These are phyloP conservation scores for Lipomyces anomalus DNA, from an alignment of 805 yeast genomes.

Conservation along the genomic window DNA sequence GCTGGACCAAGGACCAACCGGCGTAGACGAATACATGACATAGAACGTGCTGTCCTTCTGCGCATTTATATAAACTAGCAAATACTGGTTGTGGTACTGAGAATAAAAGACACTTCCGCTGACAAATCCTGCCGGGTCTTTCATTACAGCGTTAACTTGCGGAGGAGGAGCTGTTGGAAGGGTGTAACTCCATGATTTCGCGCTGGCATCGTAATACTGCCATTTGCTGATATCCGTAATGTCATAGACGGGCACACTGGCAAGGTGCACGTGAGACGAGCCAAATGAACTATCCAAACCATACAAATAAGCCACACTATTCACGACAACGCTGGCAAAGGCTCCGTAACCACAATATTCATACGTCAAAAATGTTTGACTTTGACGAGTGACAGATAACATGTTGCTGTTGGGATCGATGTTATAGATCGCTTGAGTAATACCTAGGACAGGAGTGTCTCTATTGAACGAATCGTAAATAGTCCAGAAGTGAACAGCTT, in stretches of 20 bases:
- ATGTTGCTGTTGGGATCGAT: slow-evolving; percentile 3
- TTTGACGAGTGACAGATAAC: slow-evolving; percentile 12
- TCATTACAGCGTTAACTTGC: slow-evolving; percentile 8
- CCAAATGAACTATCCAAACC: slow-evolving; percentile 7
- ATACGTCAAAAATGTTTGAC: background rate
- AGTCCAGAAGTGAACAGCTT: slow-evolving; percentile 14
- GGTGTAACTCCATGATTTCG: slow-evolving; percentile 2
- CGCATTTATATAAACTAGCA: slow-evolving; percentile 10
- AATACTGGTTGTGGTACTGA: slow-evolving; percentile 10
- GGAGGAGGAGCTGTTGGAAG: slow-evolving; percentile 2
- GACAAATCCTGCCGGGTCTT: slow-evolving; percentile 1
- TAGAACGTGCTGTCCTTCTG: slow-evolving; percentile 10
- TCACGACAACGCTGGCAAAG: slow-evolving; percentile 12
- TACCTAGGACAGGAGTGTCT: slow-evolving; percentile 2
- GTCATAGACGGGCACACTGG: slow-evolving; percentile 3
- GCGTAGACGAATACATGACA: slow-evolving; percentile 9
- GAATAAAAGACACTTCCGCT: slow-evolving; percentile 10
- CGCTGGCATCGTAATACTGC: slow-evolving; percentile 10
- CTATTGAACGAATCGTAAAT: background rate
- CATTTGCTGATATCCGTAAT: slow-evolving; percentile 4
- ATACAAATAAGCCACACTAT: slow-evolving; percentile 10
- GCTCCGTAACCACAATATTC: slow-evolving; percentile 9
- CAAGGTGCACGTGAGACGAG: slow-evolving; percentile 8
- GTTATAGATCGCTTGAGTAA: slow-evolving; percentile 5
- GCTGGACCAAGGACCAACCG: slow-evolving; percentile 15